Evolutionary conservation across 257 asterid genomes (phyloP).

Genomic region (Scutellaria minor): DNA sequence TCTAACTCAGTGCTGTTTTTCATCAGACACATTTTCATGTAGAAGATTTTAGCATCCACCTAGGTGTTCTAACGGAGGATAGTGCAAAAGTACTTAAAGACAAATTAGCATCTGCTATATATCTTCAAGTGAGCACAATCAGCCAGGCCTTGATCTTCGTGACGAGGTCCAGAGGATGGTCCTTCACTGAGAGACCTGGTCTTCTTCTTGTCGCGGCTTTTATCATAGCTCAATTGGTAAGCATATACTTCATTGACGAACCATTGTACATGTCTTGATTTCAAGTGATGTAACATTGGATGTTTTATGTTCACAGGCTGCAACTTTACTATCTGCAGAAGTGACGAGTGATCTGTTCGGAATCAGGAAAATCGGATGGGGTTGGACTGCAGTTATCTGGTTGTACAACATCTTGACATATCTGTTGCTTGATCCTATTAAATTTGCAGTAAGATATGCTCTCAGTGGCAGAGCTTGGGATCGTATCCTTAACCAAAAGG

Average conservation of each 20-base stretch:
- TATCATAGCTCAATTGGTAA: conserved; percentile 66
- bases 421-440: conserved; percentile 53
- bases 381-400: conserved; percentile 59
- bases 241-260: neutral
- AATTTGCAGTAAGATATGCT: conserved; percentile 50
- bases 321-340: conserved; percentile 58
- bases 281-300: neutral
- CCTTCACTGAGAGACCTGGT: conserved; percentile 66
- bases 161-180: conserved; percentile 63
- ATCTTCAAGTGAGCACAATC: conserved; percentile 78
- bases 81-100: conserved; percentile 43
- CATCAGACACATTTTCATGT: conserved; percentile 50
- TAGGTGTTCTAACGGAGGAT: conserved; percentile 32
- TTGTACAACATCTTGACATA: conserved; percentile 50
- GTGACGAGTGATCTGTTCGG: conserved; percentile 43
- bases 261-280: neutral
- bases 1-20: conserved; percentile 5
- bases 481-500: conserved; percentile 45
- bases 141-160: conserved; percentile 73
- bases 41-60: conserved; percentile 50
- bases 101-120: conserved; percentile 60
- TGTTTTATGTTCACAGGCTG: conserved; percentile 43
- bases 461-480: conserved; percentile 64
- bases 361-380: conserved; percentile 55
- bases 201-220: conserved; percentile 63